These are phyloP conservation scores for Rhamnella rubrinervis DNA, from an alignment of 331 rosid genomes.

Conservation along the genomic window DNA sequence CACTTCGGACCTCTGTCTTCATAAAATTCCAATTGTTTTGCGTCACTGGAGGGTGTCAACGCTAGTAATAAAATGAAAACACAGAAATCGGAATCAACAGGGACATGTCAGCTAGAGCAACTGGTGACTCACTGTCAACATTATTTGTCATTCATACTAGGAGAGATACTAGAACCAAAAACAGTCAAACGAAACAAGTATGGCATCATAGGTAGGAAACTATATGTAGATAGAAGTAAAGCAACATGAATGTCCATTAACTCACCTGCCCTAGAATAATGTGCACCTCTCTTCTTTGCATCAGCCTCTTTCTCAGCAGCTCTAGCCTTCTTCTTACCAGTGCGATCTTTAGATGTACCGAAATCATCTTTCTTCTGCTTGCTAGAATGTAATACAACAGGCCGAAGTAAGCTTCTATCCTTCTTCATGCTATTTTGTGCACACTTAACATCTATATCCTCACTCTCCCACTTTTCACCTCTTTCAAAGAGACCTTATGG, in stretches of 20 bases:
- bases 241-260: conserved; percentile 25
- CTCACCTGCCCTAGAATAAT: conserved; percentile 75
- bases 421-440: conserved; percentile 51
- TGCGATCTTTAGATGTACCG: conserved; percentile 56
- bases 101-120: conserved; percentile 35
- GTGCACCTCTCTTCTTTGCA: conserved; percentile 52
- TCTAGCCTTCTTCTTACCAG: conserved; percentile 67
- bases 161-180: conserved; percentile 2
- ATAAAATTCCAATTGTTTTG: conserved; percentile 83
- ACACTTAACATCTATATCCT: conserved; percentile 33
- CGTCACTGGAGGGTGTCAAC: conserved; percentile 73
- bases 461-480: conserved; percentile 41
- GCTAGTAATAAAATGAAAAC: conserved; percentile 55
- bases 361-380: conserved; percentile 71
- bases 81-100: conserved; percentile 50
- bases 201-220: background rate
- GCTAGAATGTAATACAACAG: conserved; percentile 57
- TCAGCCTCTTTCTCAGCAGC: conserved; percentile 59
- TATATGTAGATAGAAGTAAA: background rate
- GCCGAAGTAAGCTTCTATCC: conserved; percentile 68
- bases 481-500: conserved; percentile 43
- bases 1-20: conserved; percentile 75
- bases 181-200: background rate
- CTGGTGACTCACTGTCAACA: conserved; percentile 28
- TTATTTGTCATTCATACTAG: conserved; percentile 16